These are phyloP conservation scores for Fusarium pseudograminearum DNA, from an alignment of 2,329 filamentous ascomycete species.

Conservation along the genomic window DNA sequence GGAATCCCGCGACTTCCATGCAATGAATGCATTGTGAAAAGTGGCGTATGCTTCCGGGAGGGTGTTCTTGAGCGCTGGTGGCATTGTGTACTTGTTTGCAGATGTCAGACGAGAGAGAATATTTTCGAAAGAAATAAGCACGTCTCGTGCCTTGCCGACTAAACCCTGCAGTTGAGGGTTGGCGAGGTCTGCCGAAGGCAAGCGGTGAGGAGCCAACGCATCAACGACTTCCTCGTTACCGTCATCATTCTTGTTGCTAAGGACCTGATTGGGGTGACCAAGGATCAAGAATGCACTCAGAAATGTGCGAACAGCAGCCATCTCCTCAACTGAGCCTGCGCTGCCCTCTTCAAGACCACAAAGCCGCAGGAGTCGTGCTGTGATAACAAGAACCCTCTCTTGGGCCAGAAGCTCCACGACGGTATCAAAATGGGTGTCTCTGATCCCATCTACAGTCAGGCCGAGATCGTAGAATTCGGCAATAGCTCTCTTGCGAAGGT, in stretches of 20 bases:
- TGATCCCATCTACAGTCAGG: constrained; percentile 76
- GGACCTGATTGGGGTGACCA: constrained; percentile 81
- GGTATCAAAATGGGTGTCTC: constrained; percentile 78
- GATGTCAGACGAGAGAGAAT: constrained; percentile 74
- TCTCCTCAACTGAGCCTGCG: constrained; percentile 72
- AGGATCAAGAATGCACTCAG: constrained; percentile 84
- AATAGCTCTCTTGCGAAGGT: constrained; percentile 69
- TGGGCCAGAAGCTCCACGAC: constrained; percentile 76
- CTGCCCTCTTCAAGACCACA: constrained; percentile 77
- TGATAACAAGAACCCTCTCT: constrained; percentile 73
- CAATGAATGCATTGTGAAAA: constrained; percentile 83
- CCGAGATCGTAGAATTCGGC: constrained; percentile 74
- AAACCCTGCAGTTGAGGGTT: constrained; percentile 76
- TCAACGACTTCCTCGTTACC: constrained; percentile 66
- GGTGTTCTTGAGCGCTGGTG: constrained; percentile 69
- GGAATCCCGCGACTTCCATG: constrained; percentile 86
- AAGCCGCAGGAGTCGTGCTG: constrained; percentile 74
- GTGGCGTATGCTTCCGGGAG: constrained; percentile 78
- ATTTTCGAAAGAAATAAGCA: constrained; percentile 82
- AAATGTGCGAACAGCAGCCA: constrained; percentile 79
- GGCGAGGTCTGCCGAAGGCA: constrained; percentile 62
- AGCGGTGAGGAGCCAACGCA: constrained; percentile 46
- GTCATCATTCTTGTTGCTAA: constrained; percentile 77
- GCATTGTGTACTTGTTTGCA: constrained; percentile 75
- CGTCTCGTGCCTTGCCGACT: constrained; percentile 80